Percentiles rank a stretch among this genome's conserved stretches.
These are phyloP conservation scores for Pseudopyricularia javanii DNA, from an alignment of 2,329 filamentous ascomycete species.

Conservation along the genomic window DNA sequence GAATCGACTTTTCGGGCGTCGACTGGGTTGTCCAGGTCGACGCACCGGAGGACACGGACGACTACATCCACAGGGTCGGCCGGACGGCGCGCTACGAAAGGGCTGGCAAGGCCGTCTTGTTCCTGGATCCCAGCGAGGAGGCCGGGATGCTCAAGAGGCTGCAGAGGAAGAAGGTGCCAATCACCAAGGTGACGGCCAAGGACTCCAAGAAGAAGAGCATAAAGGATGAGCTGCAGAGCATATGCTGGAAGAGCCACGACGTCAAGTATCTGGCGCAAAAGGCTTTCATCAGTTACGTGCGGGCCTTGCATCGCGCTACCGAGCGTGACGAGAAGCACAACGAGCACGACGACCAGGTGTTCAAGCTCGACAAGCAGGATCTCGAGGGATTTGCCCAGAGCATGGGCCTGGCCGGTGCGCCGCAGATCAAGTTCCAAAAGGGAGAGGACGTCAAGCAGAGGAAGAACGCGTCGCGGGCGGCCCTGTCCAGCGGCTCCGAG, in stretches of 20 bases:
- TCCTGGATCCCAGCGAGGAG: conserved; percentile 87
- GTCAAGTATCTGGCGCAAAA: conserved; percentile 94
- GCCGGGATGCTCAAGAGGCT: conserved; percentile 78
- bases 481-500: conserved; percentile 52
- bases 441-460: conserved; percentile 75
- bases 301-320: conserved; percentile 41
- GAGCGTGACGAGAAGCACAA: conserved; percentile 34
- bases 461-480: conserved; percentile 72
- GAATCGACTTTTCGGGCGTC: conserved; percentile 89
- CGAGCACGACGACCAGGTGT: conserved; percentile 85
- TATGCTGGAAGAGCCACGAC: conserved; percentile 91
- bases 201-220: conserved; percentile 84
- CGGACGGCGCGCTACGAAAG: conserved; percentile 89
- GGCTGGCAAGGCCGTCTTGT: conserved; percentile 76
- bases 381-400: conserved; percentile 78
- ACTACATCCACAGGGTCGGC: conserved; percentile 93
- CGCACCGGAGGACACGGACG: conserved; percentile 91
- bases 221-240: conserved; percentile 73
- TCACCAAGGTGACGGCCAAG: conserved; percentile 75
- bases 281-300: conserved; percentile 82
- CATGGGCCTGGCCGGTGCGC: conserved; percentile 79
- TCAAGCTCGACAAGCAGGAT: conserved; percentile 71
- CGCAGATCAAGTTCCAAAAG: conserved; percentile 86
- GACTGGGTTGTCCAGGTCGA: conserved; percentile 99
- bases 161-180: conserved; percentile 79